Base-by-base conservation (phyloP, 176 grass and related monocot species). In the Phragmites australis region DNA sequence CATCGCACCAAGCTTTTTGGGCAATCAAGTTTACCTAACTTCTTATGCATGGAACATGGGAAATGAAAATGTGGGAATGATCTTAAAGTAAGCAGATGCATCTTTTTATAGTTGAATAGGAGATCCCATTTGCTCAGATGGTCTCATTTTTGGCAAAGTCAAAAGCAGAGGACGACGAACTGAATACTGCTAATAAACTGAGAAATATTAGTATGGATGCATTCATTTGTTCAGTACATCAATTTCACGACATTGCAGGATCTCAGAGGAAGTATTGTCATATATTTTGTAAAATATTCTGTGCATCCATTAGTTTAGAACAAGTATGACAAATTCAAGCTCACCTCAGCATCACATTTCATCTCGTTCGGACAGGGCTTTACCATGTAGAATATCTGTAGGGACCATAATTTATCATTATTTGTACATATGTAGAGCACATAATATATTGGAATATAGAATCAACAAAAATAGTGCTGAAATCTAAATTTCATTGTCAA, bases 331-430 rank as follows among this genome's bases (percentile, higher is more conserved):
- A 79, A 46, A 68, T 67, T 34, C 21, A 19, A 57, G 60, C 68
- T 90, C 34, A 98, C 95, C 95, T 98, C 93, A 85, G 95, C 93
- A 81, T 95, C 96, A 65, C 92, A 99, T 89, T 95, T 99, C 93
- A 93, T 86, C 86, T 99, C 96, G 81, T 95, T 99, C 37, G 86
- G 86, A 77, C 90, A 99, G 75, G 96, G 96, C 86, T 95, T 99
- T 86, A 95, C 86, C 93, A 93, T 90, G 78, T 99, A 99, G 80
- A 99, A 95, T 88, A 92, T 99, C 96, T 99, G 86, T 31, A 90
- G 26, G 21, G 62, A 73, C n/a, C 27, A 89, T 1, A 18, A 61
- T 7, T 48, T 46, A 77, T 81, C 30, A 80, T 73, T 73, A 64
- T 65, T 73, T 71, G 26, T 40, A 81, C 13, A 53, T 48, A 56